Conservation (phyloP, 148 eudicot genomes). For the Chenopodium album region DNA sequence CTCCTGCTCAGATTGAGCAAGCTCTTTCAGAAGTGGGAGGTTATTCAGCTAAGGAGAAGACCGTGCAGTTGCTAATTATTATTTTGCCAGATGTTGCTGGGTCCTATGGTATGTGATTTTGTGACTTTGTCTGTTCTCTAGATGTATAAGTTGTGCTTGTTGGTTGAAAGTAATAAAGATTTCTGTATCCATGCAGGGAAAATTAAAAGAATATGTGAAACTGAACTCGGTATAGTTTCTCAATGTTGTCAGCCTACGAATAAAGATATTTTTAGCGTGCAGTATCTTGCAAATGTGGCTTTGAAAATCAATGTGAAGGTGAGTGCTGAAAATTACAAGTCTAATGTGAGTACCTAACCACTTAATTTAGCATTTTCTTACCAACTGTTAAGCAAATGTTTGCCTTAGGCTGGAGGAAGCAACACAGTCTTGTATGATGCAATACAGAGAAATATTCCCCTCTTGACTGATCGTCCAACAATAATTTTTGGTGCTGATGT, state of each 20-base stretch:
- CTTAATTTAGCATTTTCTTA: no score
- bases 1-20: constrained; percentile 44
- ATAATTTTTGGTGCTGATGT: constrained; percentile 94
- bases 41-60: constrained; percentile 38
- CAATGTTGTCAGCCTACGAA: constrained; percentile 76
- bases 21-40: constrained; percentile 38
- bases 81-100: constrained; percentile 67
- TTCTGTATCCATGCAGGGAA: constrained; percentile 38
- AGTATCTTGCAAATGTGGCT: constrained; percentile 77
- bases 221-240: constrained; percentile 78
- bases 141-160: neutral
- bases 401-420: constrained; percentile 63
- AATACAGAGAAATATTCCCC: constrained; percentile 38
- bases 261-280: constrained; percentile 29
- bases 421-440: constrained; percentile 40
- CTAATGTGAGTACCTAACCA: neutral
- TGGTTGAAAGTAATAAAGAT: neutral
- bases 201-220: constrained; percentile 79
- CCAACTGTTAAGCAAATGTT: neutral
- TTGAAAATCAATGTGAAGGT: constrained; percentile 94
- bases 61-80: constrained; percentile 45
- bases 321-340: neutral
- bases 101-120: constrained; percentile 50
- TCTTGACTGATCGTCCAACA: constrained; percentile 52
- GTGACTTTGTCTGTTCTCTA: neutral